Evolutionary conservation across 2,329 filamentous ascomycete species (phyloP), one percentile per base, ranked within the genome.

Genomic region (Chrysosporium keratinophilum): DNA sequence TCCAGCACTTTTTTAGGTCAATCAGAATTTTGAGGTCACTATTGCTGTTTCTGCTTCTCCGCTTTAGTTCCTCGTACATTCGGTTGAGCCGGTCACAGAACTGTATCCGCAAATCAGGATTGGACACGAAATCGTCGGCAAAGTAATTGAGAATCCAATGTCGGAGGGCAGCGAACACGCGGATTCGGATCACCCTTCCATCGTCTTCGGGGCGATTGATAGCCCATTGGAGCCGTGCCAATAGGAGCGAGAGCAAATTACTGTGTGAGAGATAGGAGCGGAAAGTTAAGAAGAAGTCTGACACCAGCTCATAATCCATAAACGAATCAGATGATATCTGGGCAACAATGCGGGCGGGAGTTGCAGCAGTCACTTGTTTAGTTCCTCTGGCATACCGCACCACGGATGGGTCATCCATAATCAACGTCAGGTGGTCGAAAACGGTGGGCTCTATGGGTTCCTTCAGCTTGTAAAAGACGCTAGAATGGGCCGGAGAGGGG

Each of bases 61-160:
- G 68, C 52, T 72, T 76, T 34, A 84, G 71, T 53, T 76, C 71
- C 31, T 68, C 64, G 54, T 79, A 78, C 52, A 85, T 66, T 20
- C 67, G 66, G 66, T 97, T 96, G 55, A 96, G 76, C 7, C 89
- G 76, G 33, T 82, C 76, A 69, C 91, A 96, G 65, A 96, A 96
- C 14, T 81, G 80, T 4, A 79, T 74, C 7, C 91, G 83, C 33
- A 97, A 75, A 43, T 79, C 74, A 64, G 85, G 83, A 65, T 90
- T 82, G 20, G 84, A 71, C 40, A 94, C 81, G 66, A 95, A 98
- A 66, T 98, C 93, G 65, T 98, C 93, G 53, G 87, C 78, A 61
- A 97, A 98, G 69, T 98, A 98, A 68, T 98, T 98, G 58, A 98
- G 72, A 54, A 97, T 90, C 93, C 93, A 98, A 69, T 98, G 93